Evolutionary conservation across 2,329 filamentous ascomycete species (phyloP).

Genomic region (Pezizomycotina sp.): DNA sequence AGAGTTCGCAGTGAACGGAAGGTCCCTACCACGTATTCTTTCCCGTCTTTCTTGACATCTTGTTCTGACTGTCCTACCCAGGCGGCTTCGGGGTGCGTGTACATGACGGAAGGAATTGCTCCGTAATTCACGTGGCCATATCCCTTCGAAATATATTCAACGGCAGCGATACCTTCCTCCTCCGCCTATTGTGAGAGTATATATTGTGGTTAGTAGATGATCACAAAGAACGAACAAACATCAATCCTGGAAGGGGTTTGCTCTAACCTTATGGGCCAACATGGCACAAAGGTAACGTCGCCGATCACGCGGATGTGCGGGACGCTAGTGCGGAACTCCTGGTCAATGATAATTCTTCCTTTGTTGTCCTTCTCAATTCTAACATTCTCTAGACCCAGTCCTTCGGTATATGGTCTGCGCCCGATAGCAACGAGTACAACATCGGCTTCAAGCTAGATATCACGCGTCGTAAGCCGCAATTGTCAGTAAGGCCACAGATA

Average conservation of each 20-base stretch:
- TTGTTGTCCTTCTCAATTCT: slow-evolving; percentile 83
- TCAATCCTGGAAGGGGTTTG: no score
- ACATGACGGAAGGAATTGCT: slow-evolving; percentile 97
- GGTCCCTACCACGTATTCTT: slow-evolving; percentile 80
- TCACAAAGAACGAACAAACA: no score
- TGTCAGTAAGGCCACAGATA: background rate
- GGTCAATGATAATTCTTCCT: slow-evolving; percentile 90
- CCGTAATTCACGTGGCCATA: slow-evolving; percentile 98
- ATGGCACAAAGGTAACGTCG: slow-evolving; percentile 93
- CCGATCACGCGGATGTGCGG: slow-evolving; percentile 94
- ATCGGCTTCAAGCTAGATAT: slow-evolving; percentile 63
- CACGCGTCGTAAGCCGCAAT: slow-evolving; percentile 9
- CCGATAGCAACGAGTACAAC: slow-evolving; percentile 95
- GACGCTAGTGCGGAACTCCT: slow-evolving; percentile 94
- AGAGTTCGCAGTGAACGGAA: slow-evolving; percentile 97
- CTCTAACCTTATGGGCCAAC: slow-evolving; percentile 70
- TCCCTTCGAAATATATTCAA: slow-evolving; percentile 96
- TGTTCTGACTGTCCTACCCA: slow-evolving; percentile 98
- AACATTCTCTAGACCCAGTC: slow-evolving; percentile 84
- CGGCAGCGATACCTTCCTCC: slow-evolving; percentile 84
- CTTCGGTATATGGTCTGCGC: slow-evolving; percentile 81
- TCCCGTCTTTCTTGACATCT: slow-evolving; percentile 74
- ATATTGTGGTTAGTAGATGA: no score
- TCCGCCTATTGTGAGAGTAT: slow-evolving; percentile 43
- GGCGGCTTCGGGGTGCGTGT: slow-evolving; percentile 94